Evolutionary conservation across 2,329 filamentous ascomycete genomes (phyloP), one percentile per base, ranked within the genome.

Genomic region (Cladophialophora bantiana): DNA sequence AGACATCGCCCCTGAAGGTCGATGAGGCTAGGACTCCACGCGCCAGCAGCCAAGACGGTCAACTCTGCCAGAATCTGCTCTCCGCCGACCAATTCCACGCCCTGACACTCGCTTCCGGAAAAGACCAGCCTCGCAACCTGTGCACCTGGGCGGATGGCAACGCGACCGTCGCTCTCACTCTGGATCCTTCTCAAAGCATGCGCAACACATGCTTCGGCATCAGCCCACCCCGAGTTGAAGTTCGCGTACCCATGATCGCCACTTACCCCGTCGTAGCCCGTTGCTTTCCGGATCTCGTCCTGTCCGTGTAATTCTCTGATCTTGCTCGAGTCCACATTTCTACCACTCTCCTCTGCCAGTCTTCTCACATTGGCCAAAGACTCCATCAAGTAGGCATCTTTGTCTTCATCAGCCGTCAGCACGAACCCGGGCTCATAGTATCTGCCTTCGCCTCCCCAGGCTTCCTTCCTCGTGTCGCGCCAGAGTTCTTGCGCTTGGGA

Each of bases 21-120:
- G 64, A 97, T 80, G 26, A 97, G 83, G 1, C 86, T 84, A 2
- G 89, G 86, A 1, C 91, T 92, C 94, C 94, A 98, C 4, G 94
- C 93, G 15, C 94, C 94, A 0, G 93, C 89, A 0, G 94, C 93
- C 2, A 96, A 84, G 63, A 97, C 83, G 38, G 64, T 70, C 60
- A 73, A 65, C 40, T 73, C 70, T 12, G 72, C 72, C 2, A 35
- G 36, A 7, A 73, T 64, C 32, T 62, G 42, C 31, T 69, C 65
- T 26, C 68, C 70, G 20, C 59, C 65, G 6, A 42, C 55, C 31
- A 73, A 38, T 36, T 69, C 48, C 18, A 68, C 70, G 3, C 71
- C 71, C n/a, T 52, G 68, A 55, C 69, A 69, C n/a, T 56, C 26
- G 36, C 61, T 57, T 15, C 55, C 53, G 7, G 64, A 72, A 26